Evolutionary conservation across 2,329 filamentous ascomycete genomes (phyloP).

Genomic region (Fusarium sp.): DNA sequence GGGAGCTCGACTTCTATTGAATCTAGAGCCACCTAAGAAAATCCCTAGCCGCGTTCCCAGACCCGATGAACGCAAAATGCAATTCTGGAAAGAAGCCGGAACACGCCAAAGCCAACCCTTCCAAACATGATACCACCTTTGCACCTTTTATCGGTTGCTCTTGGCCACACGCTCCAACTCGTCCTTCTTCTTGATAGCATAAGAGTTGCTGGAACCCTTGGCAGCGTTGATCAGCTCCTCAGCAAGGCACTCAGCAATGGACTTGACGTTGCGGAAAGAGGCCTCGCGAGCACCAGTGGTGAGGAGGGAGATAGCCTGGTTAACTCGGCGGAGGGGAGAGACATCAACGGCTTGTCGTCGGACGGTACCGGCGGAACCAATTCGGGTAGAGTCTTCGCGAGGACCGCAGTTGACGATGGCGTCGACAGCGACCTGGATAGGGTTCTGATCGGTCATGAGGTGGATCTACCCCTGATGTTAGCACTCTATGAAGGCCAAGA

Average conservation of each 20-base stretch:
- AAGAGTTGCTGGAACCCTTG: slow-evolving; percentile 99
- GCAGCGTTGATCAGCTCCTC: slow-evolving; percentile 99
- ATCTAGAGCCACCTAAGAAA: slow-evolving; percentile 55
- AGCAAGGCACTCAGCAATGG: slow-evolving; percentile 98
- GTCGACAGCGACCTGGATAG: slow-evolving; percentile 98
- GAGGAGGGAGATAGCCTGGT: slow-evolving; percentile 99
- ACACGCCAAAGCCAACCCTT: slow-evolving; percentile 55
- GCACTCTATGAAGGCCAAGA: slow-evolving; percentile 18
- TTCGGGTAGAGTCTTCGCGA: slow-evolving; percentile 99
- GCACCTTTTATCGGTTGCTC: slow-evolving; percentile 93
- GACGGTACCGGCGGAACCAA: slow-evolving; percentile 99
- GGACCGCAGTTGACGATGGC: slow-evolving; percentile 99
- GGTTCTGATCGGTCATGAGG: slow-evolving; percentile 99
- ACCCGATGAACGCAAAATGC: slow-evolving; percentile 58
- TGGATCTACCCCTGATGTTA: slow-evolving; percentile 76
- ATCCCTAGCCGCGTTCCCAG: slow-evolving; percentile 57
- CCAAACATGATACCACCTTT: slow-evolving; percentile 48
- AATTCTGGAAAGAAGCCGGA: slow-evolving; percentile 59
- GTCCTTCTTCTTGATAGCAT: slow-evolving; percentile 99
- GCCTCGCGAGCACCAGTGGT: slow-evolving; percentile 99
- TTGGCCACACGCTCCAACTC: slow-evolving; percentile 99
- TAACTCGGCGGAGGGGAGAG: slow-evolving; percentile 98
- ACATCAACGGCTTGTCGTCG: slow-evolving; percentile 99
- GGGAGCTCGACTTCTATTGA: slow-evolving; percentile 56
- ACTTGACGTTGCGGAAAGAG: slow-evolving; percentile 99